Evolutionary conservation across 805 yeast genomes (phyloP), one percentile per base, ranked within the genome.

Genomic region (Teunomyces cretensis): DNA sequence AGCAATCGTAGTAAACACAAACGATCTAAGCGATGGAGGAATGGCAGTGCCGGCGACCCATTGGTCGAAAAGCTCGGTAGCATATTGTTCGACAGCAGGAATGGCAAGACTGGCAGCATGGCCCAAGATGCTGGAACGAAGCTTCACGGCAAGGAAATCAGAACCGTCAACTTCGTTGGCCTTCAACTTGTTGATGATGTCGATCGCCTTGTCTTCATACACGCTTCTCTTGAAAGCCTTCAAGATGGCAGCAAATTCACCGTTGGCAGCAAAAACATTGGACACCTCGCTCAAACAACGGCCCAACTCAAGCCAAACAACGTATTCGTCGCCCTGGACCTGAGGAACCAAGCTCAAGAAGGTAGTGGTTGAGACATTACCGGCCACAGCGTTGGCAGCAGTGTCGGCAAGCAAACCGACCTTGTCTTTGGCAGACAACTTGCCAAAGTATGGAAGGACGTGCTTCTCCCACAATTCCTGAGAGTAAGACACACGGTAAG

Each of bases 241-340:
- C 43, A 75, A 58, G 6, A 63, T 65, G 13, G 6, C 19, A 4
- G 14, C 14, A 17, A 33, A 17, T 16, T 56, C 60, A 33, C 54
- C 52, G 14, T 43, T 51, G 2, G 30, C 47, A 0, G 61, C 49
- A 47, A 68, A 74, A 54, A 75, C 77, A 1, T 68, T 58, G 12
- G 56, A 52, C 28, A 61, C 51, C 17, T 58, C 53, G 14, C 55
- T 56, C 33, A 81, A 56, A 15, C 78, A 60, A 27, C 67, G 64
- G 17, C 73, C 60, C 35, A 81, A 65, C 55, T 79, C 83, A 17
- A 65, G 60, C 88, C 88, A 83, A 38, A 79, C 81, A 39, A 74
- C 70, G 50, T 65, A 72, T 31, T 71, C 70, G 4, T 60, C 55
- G 47, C 70, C 75, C 14, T 67, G 58, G 9, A 61, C 46, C 6